Evolutionary conservation across 1,139 yeast species (phyloP).

Genomic region (Geotrichum australiense): DNA sequence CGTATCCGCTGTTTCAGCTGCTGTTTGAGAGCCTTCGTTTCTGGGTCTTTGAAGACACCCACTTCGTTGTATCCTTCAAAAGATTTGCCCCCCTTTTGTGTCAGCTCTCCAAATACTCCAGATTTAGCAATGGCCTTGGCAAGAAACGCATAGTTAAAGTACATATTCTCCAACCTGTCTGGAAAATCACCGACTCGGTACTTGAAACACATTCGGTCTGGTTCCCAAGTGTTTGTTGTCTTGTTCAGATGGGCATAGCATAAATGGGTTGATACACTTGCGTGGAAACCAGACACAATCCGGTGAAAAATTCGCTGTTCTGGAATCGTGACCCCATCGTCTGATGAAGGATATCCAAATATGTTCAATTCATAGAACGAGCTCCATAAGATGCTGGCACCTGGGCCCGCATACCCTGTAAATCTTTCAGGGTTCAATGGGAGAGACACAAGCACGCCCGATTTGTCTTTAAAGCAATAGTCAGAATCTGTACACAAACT

Average conservation of each 20-base stretch:
- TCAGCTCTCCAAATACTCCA: no score
- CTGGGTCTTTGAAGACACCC: constrained; percentile 42
- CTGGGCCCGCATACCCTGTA: constrained; percentile 92
- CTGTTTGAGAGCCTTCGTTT: constrained; percentile 50
- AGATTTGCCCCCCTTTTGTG: constrained; percentile 17
- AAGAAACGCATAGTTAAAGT: constrained; percentile 84
- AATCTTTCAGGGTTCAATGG: constrained; percentile 88
- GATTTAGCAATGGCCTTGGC: constrained; percentile 78
- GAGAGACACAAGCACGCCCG: constrained; percentile 78
- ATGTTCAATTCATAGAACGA: constrained; percentile 90
- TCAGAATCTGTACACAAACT: neutral
- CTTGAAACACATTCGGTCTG: constrained; percentile 75
- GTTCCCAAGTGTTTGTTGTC: constrained; percentile 70
- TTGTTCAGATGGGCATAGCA: constrained; percentile 76
- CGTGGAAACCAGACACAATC: constrained; percentile 86
- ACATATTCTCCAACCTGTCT: constrained; percentile 80
- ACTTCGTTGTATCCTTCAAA: constrained; percentile 46
- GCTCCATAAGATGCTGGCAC: constrained; percentile 85
- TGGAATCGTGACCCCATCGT: constrained; percentile 18
- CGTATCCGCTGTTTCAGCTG: constrained; percentile 81
- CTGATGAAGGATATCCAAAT: constrained; percentile 44
- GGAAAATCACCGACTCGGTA: constrained; percentile 82
- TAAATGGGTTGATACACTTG: constrained; percentile 88
- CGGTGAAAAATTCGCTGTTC: constrained; percentile 80
- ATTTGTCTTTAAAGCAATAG: neutral